Percentiles rank a stretch among this genome's conserved stretches.
phyloP scores from a whole-genome alignment of 208 protist genomes.

The Naegleria gruberi region DNA sequence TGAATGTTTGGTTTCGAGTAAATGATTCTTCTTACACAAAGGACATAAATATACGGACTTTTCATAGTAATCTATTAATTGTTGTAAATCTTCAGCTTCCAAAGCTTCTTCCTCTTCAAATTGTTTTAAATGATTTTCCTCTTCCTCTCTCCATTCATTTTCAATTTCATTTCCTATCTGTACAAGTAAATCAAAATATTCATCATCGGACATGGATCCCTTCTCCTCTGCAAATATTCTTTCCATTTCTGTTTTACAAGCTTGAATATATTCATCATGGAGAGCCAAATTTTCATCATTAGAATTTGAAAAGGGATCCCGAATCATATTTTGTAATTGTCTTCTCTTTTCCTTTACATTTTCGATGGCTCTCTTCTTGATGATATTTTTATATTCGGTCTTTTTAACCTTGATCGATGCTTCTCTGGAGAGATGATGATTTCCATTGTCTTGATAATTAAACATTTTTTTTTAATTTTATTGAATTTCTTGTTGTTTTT shows the following conservation, averaged over 20 bases:
- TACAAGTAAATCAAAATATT: neutral
- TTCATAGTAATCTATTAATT: constrained; percentile 1
- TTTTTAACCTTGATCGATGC: neutral
- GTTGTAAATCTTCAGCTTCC: neutral
- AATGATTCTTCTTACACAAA: neutral
- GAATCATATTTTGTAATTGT: neutral
- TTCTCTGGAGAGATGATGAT: neutral
- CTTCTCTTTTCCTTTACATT: neutral
- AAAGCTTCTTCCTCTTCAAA: neutral
- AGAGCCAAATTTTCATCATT: neutral
- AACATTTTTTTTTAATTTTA: too few species aligned
- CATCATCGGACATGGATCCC: neutral
- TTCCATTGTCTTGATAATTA: too few species aligned
- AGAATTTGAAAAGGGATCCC: neutral
- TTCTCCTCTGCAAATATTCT: neutral
- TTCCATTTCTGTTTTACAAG: neutral
- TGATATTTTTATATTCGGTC: neutral
- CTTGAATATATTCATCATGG: neutral
- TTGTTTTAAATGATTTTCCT: neutral
- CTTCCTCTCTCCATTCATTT: neutral
- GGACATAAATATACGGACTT: neutral
- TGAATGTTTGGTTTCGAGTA: neutral
- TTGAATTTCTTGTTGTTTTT: too few species aligned
- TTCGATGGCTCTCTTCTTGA: neutral
- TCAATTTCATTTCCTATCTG: neutral